Evolutionary conservation across 1,139 yeast species (phyloP), one percentile per base, ranked within the genome.

Genomic region (Wickerhamomyces sp.): DNA sequence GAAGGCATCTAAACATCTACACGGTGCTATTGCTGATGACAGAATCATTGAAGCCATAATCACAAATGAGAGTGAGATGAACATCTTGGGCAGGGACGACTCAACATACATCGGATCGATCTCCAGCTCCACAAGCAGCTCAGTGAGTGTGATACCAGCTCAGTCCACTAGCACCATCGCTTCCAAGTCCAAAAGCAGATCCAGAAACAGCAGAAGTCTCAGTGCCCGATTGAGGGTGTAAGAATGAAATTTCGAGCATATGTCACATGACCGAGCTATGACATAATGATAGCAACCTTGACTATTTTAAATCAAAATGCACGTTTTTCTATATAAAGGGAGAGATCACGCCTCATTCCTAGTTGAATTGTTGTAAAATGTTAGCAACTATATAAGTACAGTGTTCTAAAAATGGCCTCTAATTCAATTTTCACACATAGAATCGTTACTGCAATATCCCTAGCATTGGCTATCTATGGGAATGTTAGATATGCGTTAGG

Each of bases 401-500:
- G 23, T 4, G 23, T 5, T 18, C n/a, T n/a, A n/a, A 18, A 18
- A 18, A 40, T 34, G 34, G 39, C 39, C 10, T 29, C 23, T 36
- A 27, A 37, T 26, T 39, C 44, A 26, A 18, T 44, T 4, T 18
- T 36, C 9, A 60, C 71, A 27, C 73, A 73, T 55, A 74, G 77
- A 57, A 66, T 75, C 27, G 61, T 77, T 2, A 69, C 80, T 31
- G 64, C 76, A 36, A 63, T 75, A 27, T 73, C 87, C 6, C 73
- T 75, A 54, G 65, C 67, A 2, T 69, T 84, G 35, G 73, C 88
- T 1, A 64, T 72, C 11, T 77, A 76, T 56, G 84, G 81, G 39
- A 72, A 78, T 49, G 51, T 79, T 44, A 70, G 75, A 43, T 81
- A 78, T 61, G 68, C 79, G 43, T 71, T 78, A 15, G 82, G 82